Evolutionary conservation across 371 early-diverging fungal species (phyloP).

Genomic region (Mortierella sp.): DNA sequence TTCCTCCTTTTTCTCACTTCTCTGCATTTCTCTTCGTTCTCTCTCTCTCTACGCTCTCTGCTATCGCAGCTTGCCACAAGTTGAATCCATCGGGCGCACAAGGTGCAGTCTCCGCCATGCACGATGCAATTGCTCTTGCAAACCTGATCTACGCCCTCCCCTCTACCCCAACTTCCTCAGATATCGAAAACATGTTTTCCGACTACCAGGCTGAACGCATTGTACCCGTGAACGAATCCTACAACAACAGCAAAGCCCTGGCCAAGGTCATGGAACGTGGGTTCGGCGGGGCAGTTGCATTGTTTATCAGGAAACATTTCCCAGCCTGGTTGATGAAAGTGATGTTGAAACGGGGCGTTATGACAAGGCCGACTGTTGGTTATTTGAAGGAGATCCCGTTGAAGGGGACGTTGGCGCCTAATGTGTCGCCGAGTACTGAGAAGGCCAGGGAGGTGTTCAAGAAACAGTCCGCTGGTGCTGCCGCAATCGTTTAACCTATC

Average conservation of each 20-base stretch:
- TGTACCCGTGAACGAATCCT: not conserved
- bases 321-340: conserved; percentile 3
- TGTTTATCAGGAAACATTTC: not conserved
- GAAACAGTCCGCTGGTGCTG: not conserved
- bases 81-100: conserved; percentile 36
- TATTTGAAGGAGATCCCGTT: not conserved
- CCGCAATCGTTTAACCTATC: not conserved
- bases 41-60: not conserved
- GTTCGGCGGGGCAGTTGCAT: no score
- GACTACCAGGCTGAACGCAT: conserved; percentile 27
- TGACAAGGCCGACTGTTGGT: not conserved
- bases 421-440: not conserved
- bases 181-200: conserved; percentile 28
- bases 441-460: not conserved
- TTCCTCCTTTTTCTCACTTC: no score
- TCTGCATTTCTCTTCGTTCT: not conserved
- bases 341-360: not conserved
- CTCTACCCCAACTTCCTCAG: not conserved
- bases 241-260: not conserved
- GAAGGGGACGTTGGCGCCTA: not conserved
- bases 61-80: conserved; percentile 5
- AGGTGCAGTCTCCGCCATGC: conserved; percentile 49
- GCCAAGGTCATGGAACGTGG: no score
- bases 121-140: conserved; percentile 42
- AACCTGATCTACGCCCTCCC: conserved; percentile 38